Percentiles rank a stretch among this genome's conserved stretches.
These are phyloP conservation scores for Alternaria sp. DNA, from an alignment of 2,329 filamentous ascomycete genomes.

Conservation along the genomic window DNA sequence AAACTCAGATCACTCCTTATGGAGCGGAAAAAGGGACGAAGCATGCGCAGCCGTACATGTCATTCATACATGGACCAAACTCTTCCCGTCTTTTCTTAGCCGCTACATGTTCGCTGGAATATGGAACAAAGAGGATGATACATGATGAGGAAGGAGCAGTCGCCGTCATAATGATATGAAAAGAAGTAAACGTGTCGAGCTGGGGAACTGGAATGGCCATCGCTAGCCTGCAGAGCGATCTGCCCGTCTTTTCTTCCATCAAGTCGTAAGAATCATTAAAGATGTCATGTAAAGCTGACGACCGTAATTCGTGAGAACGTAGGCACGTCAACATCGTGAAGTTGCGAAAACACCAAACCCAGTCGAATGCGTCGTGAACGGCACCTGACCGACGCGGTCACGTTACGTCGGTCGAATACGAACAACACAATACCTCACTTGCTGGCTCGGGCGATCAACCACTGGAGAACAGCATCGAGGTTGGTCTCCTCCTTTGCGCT, in stretches of 20 bases:
- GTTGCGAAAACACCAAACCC: conserved; percentile 32
- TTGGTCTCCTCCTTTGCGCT: conserved; percentile 99
- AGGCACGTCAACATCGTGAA: conserved; percentile 49
- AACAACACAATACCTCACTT: conserved; percentile 39
- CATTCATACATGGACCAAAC: conserved; percentile 8
- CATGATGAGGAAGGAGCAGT: conserved; percentile 28
- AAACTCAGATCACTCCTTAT: conserved; percentile 8
- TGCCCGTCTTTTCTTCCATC: conserved; percentile 61
- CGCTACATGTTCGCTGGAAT: conserved; percentile 16
- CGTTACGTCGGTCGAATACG: conserved; percentile 30
- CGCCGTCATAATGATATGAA: conserved; percentile 32
- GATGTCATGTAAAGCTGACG: conserved; percentile 54
- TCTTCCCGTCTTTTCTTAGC: conserved; percentile 15
- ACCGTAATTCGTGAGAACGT: conserved; percentile 47
- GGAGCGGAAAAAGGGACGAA: conserved; percentile 12
- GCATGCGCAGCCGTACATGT: conserved; percentile 9
- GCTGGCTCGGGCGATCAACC: conserved; percentile 88
- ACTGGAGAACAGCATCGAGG: conserved; percentile 94
- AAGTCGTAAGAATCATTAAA: conserved; percentile 63
- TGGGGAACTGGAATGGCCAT: conserved; percentile 57
- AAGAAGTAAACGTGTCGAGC: conserved; percentile 40
- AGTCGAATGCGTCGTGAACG: conserved; percentile 28
- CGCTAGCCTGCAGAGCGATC: conserved; percentile 57
- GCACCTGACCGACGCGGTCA: conserved; percentile 39
- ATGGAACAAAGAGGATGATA: conserved; percentile 26